Evolutionary conservation across 225 moss, liverwort and hornwort genomes (phyloP).

Genomic region (Sphagnum contortum): DNA sequence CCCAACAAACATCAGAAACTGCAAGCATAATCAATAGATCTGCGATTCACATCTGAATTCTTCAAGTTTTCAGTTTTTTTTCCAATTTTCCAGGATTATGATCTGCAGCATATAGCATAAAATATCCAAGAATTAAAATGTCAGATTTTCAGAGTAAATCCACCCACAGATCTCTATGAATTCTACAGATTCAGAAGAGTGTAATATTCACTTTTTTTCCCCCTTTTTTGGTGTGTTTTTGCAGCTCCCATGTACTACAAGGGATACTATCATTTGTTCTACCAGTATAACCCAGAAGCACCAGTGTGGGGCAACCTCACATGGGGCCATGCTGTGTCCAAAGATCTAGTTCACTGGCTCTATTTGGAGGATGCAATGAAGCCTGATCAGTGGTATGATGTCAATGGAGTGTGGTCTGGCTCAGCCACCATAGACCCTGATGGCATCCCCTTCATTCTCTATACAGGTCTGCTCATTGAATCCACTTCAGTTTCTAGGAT

Average conservation of each 20-base stretch:
- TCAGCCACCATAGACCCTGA: conserved; percentile 56
- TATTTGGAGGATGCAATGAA: conserved; percentile 47
- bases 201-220: no score
- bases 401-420: conserved; percentile 64
- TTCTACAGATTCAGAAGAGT: no score
- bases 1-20: no score
- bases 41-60: no score
- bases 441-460: conserved; percentile 44
- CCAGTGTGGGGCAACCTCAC: conserved; percentile 52
- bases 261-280: conserved; percentile 64
- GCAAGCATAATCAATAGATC: no score
- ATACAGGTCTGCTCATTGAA: conserved; percentile 32
- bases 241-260: conserved; percentile 64
- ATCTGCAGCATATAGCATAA: no score
- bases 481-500: background rate
- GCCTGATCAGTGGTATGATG: conserved; percentile 54
- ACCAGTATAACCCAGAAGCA: conserved; percentile 56
- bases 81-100: no score
- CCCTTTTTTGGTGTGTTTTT: no score
- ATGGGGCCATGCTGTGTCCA: conserved; percentile 70
- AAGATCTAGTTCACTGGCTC: conserved; percentile 47
- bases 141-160: no score
- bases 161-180: no score
- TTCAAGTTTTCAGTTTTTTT: no score
- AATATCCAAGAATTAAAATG: no score